Evolutionary conservation across 2,329 filamentous ascomycete species (phyloP), one percentile per base, ranked within the genome.

Genomic region (Didymella keratinophila): DNA sequence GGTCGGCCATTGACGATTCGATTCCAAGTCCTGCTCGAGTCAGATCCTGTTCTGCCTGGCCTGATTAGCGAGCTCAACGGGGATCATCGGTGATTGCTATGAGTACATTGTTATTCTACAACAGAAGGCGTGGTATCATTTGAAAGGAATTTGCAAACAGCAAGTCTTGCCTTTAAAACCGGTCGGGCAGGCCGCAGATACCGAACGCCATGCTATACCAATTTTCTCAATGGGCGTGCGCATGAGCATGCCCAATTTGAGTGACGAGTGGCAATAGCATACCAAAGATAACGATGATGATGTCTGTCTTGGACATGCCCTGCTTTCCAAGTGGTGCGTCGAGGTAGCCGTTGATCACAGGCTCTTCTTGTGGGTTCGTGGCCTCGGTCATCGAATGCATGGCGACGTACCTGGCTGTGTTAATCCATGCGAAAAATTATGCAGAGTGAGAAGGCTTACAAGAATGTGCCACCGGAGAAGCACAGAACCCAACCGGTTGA

Each of bases 371-470:
- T 16, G 58, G 55, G 9, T 69, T 62, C 12, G 82, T 80, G 21
- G 88, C 86, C 71, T 97, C 93, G 73, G 96, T 91, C 92, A 98
- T 97, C 0, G 93, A 93, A 73, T 99, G 95, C 93, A 98, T 97
- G 1, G 95, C 95, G 42, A 99, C 95, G 72, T 98, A 97, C 68
- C 92, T 96, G 63, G 7, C 21, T 11, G 7, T 47, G 53, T 77
- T 62, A 73, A 69, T 56, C 30, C 45, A 18, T 34, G 41, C 10
- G 20, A 27, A 21, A n/a, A 3, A 23, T 14, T 5, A 23, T 25
- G 41, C 16, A 20, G 1, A 11, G 12, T 12, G 18, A n/a, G 10
- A 34, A 4, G n/a, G 82, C 91, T 85, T 80, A 97, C 89, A 99
- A 78, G 73, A 99, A 99, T 0, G 95, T 99, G 16, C 95, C 95